Evolutionary conservation across 1,284 basidiomycete species (phyloP).

Genomic region (Tilletia caries): DNA sequence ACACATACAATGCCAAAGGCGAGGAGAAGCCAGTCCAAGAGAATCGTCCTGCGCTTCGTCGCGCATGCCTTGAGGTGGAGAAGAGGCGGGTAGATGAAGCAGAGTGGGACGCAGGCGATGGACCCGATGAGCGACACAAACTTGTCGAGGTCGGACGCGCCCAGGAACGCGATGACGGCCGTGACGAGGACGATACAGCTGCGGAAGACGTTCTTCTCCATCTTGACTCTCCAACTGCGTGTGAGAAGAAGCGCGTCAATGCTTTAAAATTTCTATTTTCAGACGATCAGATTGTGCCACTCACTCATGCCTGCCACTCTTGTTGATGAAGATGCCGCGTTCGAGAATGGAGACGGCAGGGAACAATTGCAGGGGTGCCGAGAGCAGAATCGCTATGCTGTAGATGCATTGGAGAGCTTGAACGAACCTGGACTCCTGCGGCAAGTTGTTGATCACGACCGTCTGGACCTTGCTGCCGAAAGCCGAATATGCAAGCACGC

Average conservation of each 20-base stretch:
- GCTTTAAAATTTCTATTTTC: too few species aligned
- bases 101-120: constrained; percentile 90
- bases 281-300: constrained; percentile 54
- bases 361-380: constrained; percentile 85
- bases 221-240: constrained; percentile 57
- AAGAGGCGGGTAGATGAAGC: constrained; percentile 88
- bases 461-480: constrained; percentile 86
- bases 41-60: constrained; percentile 67
- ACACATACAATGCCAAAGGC: constrained; percentile 79
- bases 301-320: constrained; percentile 81
- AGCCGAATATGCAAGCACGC: constrained; percentile 79
- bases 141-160: constrained; percentile 89
- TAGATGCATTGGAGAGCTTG: constrained; percentile 68
- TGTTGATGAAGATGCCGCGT: constrained; percentile 78
- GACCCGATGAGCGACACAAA: constrained; percentile 91
- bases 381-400: constrained; percentile 79
- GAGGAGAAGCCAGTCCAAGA: constrained; percentile 73
- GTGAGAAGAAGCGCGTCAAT: background rate
- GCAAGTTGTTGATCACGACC: constrained; percentile 90
- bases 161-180: constrained; percentile 73
- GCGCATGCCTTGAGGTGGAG: constrained; percentile 87
- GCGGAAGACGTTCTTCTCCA: constrained; percentile 91
- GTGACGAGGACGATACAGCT: constrained; percentile 72
- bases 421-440: constrained; percentile 78
- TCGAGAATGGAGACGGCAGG: constrained; percentile 95